Base-by-base conservation (phyloP, 164 flowering plant genomes). In the Nymphaea thermarum region DNA sequence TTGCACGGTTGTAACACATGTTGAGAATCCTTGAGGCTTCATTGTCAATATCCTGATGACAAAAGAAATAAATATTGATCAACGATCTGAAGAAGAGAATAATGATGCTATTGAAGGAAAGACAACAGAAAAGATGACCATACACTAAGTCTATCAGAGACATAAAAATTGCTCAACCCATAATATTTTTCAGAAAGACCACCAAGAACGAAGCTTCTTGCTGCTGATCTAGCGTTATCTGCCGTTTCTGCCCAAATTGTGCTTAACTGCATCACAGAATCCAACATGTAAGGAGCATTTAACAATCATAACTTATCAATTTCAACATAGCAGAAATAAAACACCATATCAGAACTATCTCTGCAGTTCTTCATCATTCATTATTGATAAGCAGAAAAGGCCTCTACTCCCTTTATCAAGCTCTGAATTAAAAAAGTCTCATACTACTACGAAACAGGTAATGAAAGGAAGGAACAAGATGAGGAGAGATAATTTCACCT, bases 201-300 rank as follows among this genome's bases (percentile, higher is more conserved):
- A 75, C 91, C 86, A 74, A 91, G 86, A 82, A 93, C 93, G 71
- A 81, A 78, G 25, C 77, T 74, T 47, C 98, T 76, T 45, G 98
- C 98, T 41, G 88, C 95, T 71, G 93, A 85, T 71, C 97, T 75
- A 57, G 98, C 98, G 80, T 87, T 87, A 61, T 93, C 93, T 41
- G 95, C 90, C 14, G 94, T 85, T 76, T 88, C 91, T 55, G 98
- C 94, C 97, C 95, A 93, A 72, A 91, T 93, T 6, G 98, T 91
- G 79, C 98, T 89, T 79, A 93, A 72, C 98, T 93, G 83, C 59
- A 62, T 47, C 78, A 78, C 15, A 66, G 53, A 47, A 2, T 47
- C 12, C 3, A 6, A 47, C 12, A 47, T 14, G 7, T 47, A 47
- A 47, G 12, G 12, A 6, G 64, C n/a, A n/a, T 61, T 61, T 11